Percentiles rank a stretch among this genome's conserved stretches.
phyloP scores from a whole-genome alignment of 2,329 filamentous ascomycete species.

The Cercospora brassicicola region DNA sequence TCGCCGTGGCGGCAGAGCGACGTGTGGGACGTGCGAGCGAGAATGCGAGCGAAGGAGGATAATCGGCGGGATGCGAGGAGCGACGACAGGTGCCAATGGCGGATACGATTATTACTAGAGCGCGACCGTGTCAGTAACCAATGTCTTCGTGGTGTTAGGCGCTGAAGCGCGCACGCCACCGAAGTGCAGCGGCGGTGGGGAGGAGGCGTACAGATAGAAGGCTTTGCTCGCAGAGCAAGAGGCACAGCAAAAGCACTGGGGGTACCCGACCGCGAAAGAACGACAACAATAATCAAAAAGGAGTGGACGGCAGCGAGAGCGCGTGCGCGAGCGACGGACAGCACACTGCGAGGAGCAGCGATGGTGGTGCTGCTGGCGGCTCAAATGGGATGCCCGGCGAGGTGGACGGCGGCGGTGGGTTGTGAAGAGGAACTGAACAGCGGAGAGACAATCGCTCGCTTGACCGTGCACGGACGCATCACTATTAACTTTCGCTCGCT shows the following conservation, averaged over 20 bases:
- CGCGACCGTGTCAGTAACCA: conserved; percentile 6
- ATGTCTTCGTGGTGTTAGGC: neutral
- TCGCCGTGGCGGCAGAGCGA: neutral
- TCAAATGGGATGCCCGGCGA: conserved; percentile 8
- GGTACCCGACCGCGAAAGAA: conserved; percentile 22
- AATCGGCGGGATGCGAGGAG: neutral
- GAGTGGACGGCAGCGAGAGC: conserved; percentile 28
- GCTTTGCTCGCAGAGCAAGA: conserved; percentile 26
- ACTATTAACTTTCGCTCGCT: neutral
- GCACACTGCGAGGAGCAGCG: conserved; percentile 11
- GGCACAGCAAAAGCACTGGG: conserved; percentile 24
- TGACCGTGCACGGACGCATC: neutral
- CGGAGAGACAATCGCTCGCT: neutral
- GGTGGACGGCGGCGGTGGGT: conserved; percentile 1
- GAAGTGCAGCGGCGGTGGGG: conserved; percentile 4
- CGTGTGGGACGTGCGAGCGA: neutral
- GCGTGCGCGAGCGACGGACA: conserved; percentile 7
- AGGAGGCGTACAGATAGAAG: conserved; percentile 23
- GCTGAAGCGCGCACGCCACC: neutral
- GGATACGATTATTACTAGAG: conserved; percentile 17
- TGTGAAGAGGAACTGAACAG: neutral
- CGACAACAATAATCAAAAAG: conserved; percentile 20
- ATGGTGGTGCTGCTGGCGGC: conserved; percentile 11
- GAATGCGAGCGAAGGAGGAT: neutral
- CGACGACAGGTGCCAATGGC: conserved; percentile 5